Percentiles rank a stretch among this genome's conserved stretches.
phyloP scores from a whole-genome alignment of 2,329 filamentous ascomycete genomes.

The Aureobasidium uvarum region DNA sequence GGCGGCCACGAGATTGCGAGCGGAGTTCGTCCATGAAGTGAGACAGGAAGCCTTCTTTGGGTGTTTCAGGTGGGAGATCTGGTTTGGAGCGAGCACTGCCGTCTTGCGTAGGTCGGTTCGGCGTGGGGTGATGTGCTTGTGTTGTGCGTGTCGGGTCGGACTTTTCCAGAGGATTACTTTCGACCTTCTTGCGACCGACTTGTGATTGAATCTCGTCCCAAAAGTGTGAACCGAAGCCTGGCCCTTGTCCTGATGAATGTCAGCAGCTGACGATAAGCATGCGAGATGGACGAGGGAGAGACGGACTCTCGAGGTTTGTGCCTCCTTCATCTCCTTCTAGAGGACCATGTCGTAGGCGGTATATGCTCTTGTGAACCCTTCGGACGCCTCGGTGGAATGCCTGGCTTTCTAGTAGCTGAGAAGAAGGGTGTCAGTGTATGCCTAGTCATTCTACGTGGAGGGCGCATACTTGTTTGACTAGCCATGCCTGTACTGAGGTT shows the following conservation, averaged over 20 bases:
- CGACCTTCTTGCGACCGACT: not conserved
- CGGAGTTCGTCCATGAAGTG: slow-evolving; percentile 54
- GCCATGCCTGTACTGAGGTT: slow-evolving; percentile 21
- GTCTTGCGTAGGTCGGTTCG: not conserved
- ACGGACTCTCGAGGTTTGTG: slow-evolving; percentile 46
- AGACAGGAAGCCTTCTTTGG: slow-evolving; percentile 42
- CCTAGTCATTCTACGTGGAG: not conserved
- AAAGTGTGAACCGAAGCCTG: slow-evolving; percentile 51
- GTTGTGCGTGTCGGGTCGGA: not conserved
- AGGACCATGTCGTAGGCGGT: slow-evolving; percentile 47
- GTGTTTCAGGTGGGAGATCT: not conserved
- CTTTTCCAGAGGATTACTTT: not conserved
- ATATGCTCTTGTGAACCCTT: slow-evolving; percentile 50
- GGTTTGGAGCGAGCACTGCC: not conserved
- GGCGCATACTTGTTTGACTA: slow-evolving; percentile 27
- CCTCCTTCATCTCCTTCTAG: slow-evolving; percentile 52
- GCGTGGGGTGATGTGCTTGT: not conserved
- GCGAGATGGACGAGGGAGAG: not conserved
- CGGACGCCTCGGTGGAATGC: slow-evolving; percentile 56
- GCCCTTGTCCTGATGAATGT: slow-evolving; percentile 32
- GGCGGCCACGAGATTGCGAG: slow-evolving; percentile 44
- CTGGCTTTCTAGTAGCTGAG: slow-evolving; percentile 53
- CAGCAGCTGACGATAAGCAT: not conserved
- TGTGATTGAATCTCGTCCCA: slow-evolving; percentile 54
- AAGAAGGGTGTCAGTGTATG: slow-evolving; percentile 33